Evolutionary conservation across 2,329 filamentous ascomycete genomes (phyloP).

Genomic region (Ramichloridium luteum): DNA sequence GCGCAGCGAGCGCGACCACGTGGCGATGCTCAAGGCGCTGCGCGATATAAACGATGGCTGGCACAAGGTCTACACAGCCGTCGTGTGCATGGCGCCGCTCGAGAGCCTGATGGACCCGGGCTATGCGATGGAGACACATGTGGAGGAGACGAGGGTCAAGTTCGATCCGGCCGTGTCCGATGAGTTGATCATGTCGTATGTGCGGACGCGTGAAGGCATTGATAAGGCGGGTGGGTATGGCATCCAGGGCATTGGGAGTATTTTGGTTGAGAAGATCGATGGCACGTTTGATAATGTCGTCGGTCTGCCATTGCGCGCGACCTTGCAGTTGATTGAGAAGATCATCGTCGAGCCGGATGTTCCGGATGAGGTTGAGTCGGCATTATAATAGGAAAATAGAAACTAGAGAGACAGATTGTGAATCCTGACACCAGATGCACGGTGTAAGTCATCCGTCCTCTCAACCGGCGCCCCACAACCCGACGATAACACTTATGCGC

Average conservation of each 20-base stretch:
- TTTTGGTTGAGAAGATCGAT: constrained; percentile 80
- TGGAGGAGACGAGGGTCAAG: constrained; percentile 83
- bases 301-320: constrained; percentile 69
- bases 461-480: no score
- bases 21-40: constrained; percentile 70
- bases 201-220: constrained; percentile 75
- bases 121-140: constrained; percentile 66
- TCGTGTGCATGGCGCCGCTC: constrained; percentile 71
- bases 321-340: constrained; percentile 73
- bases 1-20: constrained; percentile 64
- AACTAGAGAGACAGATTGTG: no score
- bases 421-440: no score
- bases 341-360: constrained; percentile 58
- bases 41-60: constrained; percentile 50
- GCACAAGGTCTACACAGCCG: constrained; percentile 77
- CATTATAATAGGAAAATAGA: no score
- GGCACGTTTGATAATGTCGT: constrained; percentile 91
- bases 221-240: constrained; percentile 97
- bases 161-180: constrained; percentile 65
- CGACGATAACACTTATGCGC: no score
- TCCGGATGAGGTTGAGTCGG: constrained; percentile 47
- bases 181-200: constrained; percentile 69
- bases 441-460: no score
- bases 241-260: constrained; percentile 74
- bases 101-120: constrained; percentile 72